Conservation (phyloP, 495 filamentous ascomycete genomes). For the Clavariopsis aquatica region DNA sequence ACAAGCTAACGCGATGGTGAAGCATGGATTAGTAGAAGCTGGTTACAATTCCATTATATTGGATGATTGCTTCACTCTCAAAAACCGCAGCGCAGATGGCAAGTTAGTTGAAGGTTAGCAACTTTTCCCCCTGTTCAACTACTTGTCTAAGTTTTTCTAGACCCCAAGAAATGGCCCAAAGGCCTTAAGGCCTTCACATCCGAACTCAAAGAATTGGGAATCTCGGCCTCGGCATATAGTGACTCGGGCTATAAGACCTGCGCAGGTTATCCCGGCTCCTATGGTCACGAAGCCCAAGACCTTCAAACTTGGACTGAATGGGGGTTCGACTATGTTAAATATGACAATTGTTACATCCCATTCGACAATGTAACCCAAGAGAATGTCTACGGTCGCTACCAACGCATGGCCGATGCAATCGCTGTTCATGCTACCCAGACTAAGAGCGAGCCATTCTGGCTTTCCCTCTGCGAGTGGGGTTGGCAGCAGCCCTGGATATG, state of each 20-base stretch:
- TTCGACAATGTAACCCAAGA: slow-evolving; percentile 33
- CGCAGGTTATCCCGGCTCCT: slow-evolving; percentile 42
- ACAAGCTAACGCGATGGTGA: slow-evolving; percentile 28
- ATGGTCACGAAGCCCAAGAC: slow-evolving; percentile 51
- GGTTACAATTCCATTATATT: slow-evolving; percentile 36
- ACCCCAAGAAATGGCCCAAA: slow-evolving; percentile 29
- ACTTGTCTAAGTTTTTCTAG: slow-evolving; percentile 2
- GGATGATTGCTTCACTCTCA: slow-evolving; percentile 34
- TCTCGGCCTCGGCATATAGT: slow-evolving; percentile 23
- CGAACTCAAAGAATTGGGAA: slow-evolving; percentile 24
- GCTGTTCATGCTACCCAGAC: neutral
- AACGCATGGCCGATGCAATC: slow-evolving; percentile 33
- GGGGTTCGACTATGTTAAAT: slow-evolving; percentile 45
- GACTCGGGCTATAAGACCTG: slow-evolving; percentile 39
- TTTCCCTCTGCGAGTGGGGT: slow-evolving; percentile 37
- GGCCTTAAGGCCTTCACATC: slow-evolving; percentile 24
- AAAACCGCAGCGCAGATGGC: slow-evolving; percentile 24
- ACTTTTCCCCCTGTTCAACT: neutral
- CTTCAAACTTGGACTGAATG: slow-evolving; percentile 49
- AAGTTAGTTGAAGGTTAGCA: slow-evolving; percentile 20
- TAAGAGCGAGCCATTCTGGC: slow-evolving; percentile 15
- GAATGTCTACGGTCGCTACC: slow-evolving; percentile 27
- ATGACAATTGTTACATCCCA: slow-evolving; percentile 39
- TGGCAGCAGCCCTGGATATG: slow-evolving; percentile 30
- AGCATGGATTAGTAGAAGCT: slow-evolving; percentile 25